These are phyloP conservation scores for Rhododendron mucronatum DNA, from an alignment of 148 eudicot genomes.

Conservation along the genomic window DNA sequence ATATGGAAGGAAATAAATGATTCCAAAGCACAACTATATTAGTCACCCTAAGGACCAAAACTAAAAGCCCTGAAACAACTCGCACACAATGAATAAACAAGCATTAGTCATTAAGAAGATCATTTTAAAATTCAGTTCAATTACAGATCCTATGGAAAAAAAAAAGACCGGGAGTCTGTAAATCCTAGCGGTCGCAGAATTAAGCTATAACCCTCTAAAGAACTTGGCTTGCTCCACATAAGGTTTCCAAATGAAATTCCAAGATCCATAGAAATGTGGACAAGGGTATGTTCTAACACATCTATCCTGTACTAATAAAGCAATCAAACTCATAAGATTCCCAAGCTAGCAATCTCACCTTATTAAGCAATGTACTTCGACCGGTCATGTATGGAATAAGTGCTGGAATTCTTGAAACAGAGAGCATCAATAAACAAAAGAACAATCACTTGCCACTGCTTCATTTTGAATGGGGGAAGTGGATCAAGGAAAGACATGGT, in stretches of 20 bases:
- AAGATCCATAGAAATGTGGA: neutral
- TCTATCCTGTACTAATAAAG: neutral
- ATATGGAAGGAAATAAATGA: neutral
- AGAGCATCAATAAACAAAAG: slow-evolving; percentile 83
- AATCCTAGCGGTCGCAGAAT: neutral
- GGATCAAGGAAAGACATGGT: slow-evolving; percentile 91
- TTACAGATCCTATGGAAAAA: neutral
- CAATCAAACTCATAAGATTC: neutral
- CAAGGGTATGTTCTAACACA: neutral
- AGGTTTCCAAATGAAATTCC: slow-evolving; percentile 1
- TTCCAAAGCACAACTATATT: neutral
- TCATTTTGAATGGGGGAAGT: slow-evolving; percentile 74
- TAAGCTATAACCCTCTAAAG: neutral
- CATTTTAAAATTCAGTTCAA: neutral
- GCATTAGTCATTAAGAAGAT: neutral
- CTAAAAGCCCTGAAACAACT: neutral
- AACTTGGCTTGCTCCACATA: neutral
- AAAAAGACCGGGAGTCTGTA: neutral
- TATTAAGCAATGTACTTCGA: slow-evolving; percentile 51
- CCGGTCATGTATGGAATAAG: slow-evolving; percentile 55
- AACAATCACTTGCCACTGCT: slow-evolving; percentile 85
- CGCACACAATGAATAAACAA: neutral
- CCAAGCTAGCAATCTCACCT: slow-evolving; percentile 34
- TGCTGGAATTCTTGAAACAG: slow-evolving; percentile 75
- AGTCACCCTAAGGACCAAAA: neutral